Evolutionary conservation across 2,329 filamentous ascomycete genomes (phyloP).

Genomic region (Beauveria asiatica): DNA sequence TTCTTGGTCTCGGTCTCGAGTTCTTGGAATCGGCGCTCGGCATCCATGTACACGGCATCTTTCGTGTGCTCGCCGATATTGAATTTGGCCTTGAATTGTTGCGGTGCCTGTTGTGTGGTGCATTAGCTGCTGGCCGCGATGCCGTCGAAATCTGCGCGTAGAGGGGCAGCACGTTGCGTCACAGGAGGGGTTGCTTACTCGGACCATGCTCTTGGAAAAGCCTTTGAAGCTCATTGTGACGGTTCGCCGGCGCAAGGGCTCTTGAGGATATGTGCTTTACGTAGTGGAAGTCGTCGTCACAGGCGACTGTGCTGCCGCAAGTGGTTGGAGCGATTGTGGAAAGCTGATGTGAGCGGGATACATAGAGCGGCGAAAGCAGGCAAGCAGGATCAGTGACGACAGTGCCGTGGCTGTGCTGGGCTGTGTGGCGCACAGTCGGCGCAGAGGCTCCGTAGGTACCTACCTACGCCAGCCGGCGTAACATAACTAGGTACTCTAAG

Average conservation of each 20-base stretch:
- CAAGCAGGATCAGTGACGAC: slow-evolving; percentile 13
- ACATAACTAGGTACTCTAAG: not conserved
- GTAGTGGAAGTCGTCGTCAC: slow-evolving; percentile 1
- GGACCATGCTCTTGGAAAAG: slow-evolving; percentile 78
- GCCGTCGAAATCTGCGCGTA: slow-evolving; percentile 1
- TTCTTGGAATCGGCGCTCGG: slow-evolving; percentile 88
- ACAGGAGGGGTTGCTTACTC: slow-evolving; percentile 48
- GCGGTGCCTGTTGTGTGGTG: slow-evolving; percentile 57
- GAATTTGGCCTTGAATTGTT: slow-evolving; percentile 84
- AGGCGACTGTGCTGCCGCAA: slow-evolving; percentile 11
- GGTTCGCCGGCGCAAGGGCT: not conserved
- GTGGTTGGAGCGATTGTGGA: slow-evolving; percentile 4
- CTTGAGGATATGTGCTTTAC: not conserved
- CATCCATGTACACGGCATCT: slow-evolving; percentile 88
- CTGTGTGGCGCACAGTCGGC: slow-evolving; percentile 9
- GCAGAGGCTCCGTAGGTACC: not conserved
- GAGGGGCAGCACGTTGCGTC: slow-evolving; percentile 12
- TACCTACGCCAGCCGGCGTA: not conserved
- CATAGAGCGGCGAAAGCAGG: slow-evolving; percentile 6
- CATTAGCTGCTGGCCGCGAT: not conserved
- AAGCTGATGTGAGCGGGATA: not conserved
- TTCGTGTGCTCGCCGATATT: slow-evolving; percentile 95
- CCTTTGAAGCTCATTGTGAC: slow-evolving; percentile 88
- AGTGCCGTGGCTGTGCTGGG: slow-evolving; percentile 12
- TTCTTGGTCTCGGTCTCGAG: slow-evolving; percentile 94